Percentiles rank a stretch among this genome's conserved stretches.
phyloP scores from a whole-genome alignment of 1,284 basidiomycete genomes.

The Fistulinella staudtii region DNA sequence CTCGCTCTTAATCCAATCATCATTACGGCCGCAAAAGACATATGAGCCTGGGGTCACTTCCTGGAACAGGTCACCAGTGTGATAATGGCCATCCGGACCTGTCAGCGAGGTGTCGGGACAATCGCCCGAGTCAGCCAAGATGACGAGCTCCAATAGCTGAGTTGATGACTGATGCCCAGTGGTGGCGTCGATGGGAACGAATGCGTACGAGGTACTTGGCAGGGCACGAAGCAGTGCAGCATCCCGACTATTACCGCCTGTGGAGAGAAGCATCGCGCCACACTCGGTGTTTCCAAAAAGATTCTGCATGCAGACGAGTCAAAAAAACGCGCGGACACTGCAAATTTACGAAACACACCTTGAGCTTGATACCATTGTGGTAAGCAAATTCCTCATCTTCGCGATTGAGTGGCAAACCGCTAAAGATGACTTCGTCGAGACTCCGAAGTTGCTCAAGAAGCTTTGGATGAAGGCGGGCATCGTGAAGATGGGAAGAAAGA shows the following conservation, averaged over 20 bases:
- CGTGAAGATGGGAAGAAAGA: conserved; percentile 57
- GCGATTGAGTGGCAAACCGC: conserved; percentile 53
- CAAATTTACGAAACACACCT: conserved; percentile 38
- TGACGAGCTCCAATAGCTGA: conserved; percentile 59
- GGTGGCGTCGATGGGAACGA: conserved; percentile 47
- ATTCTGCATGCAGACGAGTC: conserved; percentile 43
- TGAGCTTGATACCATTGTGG: conserved; percentile 52
- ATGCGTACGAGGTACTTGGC: conserved; percentile 54
- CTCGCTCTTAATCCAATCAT: conserved; percentile 78
- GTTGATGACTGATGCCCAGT: conserved; percentile 48
- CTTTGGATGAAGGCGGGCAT: conserved; percentile 57
- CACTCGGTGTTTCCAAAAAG: conserved; percentile 72
- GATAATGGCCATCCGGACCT: conserved; percentile 58
- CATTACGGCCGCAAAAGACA: conserved; percentile 62
- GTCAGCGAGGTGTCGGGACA: conserved; percentile 62
- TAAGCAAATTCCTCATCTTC: conserved; percentile 67
- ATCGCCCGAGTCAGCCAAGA: conserved; percentile 58
- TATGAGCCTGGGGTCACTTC: conserved; percentile 53
- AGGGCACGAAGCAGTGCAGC: conserved; percentile 49
- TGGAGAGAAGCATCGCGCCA: conserved; percentile 58
- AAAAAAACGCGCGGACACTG: conserved; percentile 2
- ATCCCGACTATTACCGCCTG: conserved; percentile 42
- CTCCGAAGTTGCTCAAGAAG: conserved; percentile 52
- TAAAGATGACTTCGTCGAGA: conserved; percentile 59
- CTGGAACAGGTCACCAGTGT: conserved; percentile 72